Percentiles rank a stretch among this genome's conserved stretches.
phyloP scores from a whole-genome alignment of 352 stramenopile genomes.

The Hyaloperonospora brassicae region DNA sequence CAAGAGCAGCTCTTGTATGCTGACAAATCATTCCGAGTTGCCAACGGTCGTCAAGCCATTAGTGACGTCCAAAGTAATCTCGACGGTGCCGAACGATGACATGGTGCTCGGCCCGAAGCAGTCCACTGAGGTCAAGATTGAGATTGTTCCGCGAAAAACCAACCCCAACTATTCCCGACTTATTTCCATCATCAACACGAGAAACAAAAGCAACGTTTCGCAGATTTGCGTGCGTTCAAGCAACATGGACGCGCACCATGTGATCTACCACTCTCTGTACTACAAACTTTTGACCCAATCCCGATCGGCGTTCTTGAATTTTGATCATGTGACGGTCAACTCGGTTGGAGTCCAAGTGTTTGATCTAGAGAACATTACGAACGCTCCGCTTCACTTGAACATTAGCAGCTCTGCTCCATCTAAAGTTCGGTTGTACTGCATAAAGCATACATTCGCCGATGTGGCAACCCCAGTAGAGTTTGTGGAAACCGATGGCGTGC shows the following conservation, averaged over 20 bases:
- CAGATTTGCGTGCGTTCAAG: conserved; percentile 84
- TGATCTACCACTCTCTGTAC: conserved; percentile 88
- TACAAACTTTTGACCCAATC: conserved; percentile 85
- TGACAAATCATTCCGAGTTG: conserved; percentile 87
- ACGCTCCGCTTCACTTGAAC: conserved; percentile 65
- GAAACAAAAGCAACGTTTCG: conserved; percentile 80
- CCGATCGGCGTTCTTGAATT: conserved; percentile 81
- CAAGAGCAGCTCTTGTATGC: conserved; percentile 77
- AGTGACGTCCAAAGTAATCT: conserved; percentile 86
- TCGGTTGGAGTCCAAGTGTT: conserved; percentile 83
- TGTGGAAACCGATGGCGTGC: conserved; percentile 8
- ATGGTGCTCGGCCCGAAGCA: conserved; percentile 83
- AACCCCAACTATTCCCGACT: conserved; percentile 85
- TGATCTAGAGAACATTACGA: conserved; percentile 85
- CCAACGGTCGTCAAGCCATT: conserved; percentile 80
- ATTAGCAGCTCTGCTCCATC: conserved; percentile 67
- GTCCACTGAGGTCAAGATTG: conserved; percentile 81
- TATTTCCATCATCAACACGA: conserved; percentile 83
- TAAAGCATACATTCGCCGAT: conserved; percentile 41
- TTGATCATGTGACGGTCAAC: conserved; percentile 82
- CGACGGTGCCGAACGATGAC: conserved; percentile 82
- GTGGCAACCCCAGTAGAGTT: conserved; percentile 15
- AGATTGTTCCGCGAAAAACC: conserved; percentile 85
- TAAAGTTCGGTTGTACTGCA: conserved; percentile 67
- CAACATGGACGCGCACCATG: conserved; percentile 88